Evolutionary conservation across 345 rosid genomes (phyloP).

Genomic region (Raphanus sativus): DNA sequence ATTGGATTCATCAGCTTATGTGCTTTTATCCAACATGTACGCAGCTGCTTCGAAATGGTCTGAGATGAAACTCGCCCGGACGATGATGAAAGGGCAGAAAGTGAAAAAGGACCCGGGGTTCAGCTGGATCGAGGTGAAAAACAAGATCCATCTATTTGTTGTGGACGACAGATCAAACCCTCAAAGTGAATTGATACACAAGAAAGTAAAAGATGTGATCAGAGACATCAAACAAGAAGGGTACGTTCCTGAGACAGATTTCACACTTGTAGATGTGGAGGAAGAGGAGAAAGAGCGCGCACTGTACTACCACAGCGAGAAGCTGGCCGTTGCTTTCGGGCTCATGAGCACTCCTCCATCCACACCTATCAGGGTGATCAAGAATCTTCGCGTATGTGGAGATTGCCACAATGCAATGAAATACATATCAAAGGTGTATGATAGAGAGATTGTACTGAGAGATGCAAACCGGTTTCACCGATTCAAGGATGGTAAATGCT

Average conservation of each 20-base stretch:
- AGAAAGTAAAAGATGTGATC: constrained; percentile 44
- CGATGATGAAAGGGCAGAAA: constrained; percentile 45
- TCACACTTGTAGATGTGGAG: constrained; percentile 51
- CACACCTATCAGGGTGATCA: constrained; percentile 44
- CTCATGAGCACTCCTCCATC: constrained; percentile 47
- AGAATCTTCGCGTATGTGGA: constrained; percentile 51
- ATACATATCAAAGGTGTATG: constrained; percentile 46
- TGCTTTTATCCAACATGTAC: constrained; percentile 56
- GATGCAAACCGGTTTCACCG: constrained; percentile 57
- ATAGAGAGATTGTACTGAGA: constrained; percentile 51
- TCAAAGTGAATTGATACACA: constrained; percentile 40
- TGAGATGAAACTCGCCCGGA: constrained; percentile 44
- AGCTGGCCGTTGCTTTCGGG: constrained; percentile 52
- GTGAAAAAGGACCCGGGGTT: constrained; percentile 65
- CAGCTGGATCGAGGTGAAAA: constrained; percentile 62
- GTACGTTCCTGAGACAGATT: constrained; percentile 52
- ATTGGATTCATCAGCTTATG: constrained; percentile 50
- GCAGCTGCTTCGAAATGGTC: constrained; percentile 58
- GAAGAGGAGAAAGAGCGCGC: constrained; percentile 57
- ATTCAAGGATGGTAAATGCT: constrained; percentile 49
- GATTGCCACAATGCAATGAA: constrained; percentile 53
- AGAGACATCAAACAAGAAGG: constrained; percentile 53
- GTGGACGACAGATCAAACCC: constrained; percentile 55
- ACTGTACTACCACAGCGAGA: constrained; percentile 48
- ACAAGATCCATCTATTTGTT: constrained; percentile 50